A percentile compares a stretch with the other conserved stretches of the same genome.
These are phyloP conservation scores for Mortierella sp. DNA, from an alignment of 371 early-diverging fungal species.

Conservation along the genomic window DNA sequence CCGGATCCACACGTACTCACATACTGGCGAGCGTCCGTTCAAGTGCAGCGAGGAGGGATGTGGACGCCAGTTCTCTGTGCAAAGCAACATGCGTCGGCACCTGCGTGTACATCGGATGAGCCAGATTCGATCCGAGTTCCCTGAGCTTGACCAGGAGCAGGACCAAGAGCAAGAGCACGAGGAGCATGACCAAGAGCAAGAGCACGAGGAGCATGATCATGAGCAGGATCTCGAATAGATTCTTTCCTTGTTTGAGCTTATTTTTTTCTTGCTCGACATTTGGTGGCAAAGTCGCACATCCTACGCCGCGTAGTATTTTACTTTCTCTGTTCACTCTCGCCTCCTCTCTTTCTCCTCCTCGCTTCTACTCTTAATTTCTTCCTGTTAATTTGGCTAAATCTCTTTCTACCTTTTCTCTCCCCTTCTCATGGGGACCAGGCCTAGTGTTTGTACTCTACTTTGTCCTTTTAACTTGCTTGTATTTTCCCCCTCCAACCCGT, in stretches of 20 bases:
- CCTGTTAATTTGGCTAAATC: neutral
- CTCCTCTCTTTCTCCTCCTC: neutral
- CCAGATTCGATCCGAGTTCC: slow-evolving; percentile 31
- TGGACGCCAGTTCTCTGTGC: slow-evolving; percentile 79
- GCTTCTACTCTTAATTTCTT: neutral
- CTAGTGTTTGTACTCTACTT: neutral
- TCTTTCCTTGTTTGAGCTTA: neutral
- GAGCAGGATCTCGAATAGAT: neutral
- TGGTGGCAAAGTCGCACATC: neutral
- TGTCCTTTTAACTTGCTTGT: neutral
- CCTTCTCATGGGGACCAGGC: neutral
- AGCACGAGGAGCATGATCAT: slow-evolving; percentile 2
- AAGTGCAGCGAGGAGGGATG: slow-evolving; percentile 76
- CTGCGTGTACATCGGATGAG: slow-evolving; percentile 62
- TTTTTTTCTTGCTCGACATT: neutral
- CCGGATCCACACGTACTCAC: slow-evolving; percentile 78
- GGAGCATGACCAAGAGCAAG: neutral
- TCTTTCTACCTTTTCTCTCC: neutral
- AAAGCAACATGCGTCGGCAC: slow-evolving; percentile 85
- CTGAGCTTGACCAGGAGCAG: slow-evolving; percentile 11
- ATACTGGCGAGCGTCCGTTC: slow-evolving; percentile 86
- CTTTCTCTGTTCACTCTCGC: neutral
- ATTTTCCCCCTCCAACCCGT: neutral
- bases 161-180: neutral
- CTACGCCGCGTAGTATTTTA: neutral